These are phyloP conservation scores for Plantago coronopus DNA, from an alignment of 305 asterid species.

Conservation along the genomic window DNA sequence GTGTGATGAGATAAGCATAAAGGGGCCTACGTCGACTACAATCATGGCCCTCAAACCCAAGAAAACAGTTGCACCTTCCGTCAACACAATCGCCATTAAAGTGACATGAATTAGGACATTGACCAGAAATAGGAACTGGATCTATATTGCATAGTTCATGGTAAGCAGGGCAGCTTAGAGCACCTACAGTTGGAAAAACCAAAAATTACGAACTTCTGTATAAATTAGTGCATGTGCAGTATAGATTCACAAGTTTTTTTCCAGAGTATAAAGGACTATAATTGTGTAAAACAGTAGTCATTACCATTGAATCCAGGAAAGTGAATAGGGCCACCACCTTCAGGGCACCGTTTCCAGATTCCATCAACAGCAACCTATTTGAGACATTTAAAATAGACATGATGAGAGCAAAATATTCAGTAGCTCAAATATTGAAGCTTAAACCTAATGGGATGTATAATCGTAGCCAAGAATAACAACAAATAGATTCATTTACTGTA, in stretches of 20 bases:
- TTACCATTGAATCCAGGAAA: slow-evolving; percentile 89
- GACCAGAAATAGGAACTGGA: slow-evolving; percentile 63
- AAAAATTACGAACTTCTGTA: background rate
- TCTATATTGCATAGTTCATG: slow-evolving; percentile 72
- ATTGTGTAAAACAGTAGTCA: background rate
- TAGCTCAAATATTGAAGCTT: background rate
- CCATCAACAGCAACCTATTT: slow-evolving; percentile 94
- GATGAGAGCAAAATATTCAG: background rate
- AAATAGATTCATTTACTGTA: slow-evolving; percentile 29
- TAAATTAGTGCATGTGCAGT: no score
- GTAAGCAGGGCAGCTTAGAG: slow-evolving; percentile 85
- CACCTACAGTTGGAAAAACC: slow-evolving; percentile 48
- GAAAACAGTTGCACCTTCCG: slow-evolving; percentile 82
- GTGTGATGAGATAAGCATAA: slow-evolving; percentile 7
- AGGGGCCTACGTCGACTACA: slow-evolving; percentile 63
- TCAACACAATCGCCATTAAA: slow-evolving; percentile 87
- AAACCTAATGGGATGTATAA: no score
- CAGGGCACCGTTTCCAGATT: slow-evolving; percentile 83
- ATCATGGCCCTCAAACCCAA: slow-evolving; percentile 79
- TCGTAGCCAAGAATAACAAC: background rate
- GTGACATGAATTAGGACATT: slow-evolving; percentile 75
- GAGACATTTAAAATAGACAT: slow-evolving; percentile 11
- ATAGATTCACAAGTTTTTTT: background rate
- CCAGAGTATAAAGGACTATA: background rate
- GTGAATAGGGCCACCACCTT: slow-evolving; percentile 78